These are phyloP conservation scores for Euphorbia tirucalli DNA, from an alignment of 345 rosid genomes.

Conservation along the genomic window DNA sequence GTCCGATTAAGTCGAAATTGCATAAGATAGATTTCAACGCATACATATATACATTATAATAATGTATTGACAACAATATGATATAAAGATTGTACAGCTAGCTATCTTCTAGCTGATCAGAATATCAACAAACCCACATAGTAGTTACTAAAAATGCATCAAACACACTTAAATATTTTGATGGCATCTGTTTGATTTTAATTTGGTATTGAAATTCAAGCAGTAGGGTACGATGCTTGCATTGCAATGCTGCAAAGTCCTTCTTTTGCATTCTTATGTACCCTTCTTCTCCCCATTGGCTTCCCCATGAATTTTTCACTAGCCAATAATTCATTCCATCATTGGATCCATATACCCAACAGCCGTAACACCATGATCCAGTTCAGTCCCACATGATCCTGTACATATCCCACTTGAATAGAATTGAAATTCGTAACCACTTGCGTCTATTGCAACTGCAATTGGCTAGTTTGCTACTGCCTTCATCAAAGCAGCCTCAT, in stretches of 20 bases:
- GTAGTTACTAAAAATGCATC: too few relatives aligned
- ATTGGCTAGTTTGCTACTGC: constrained; percentile 30
- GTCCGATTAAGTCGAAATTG: too few relatives aligned
- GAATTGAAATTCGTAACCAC: not conserved
- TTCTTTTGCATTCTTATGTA: constrained; percentile 37
- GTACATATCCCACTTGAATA: not conserved
- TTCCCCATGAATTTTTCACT: constrained; percentile 44
- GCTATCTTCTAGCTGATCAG: too few relatives aligned
- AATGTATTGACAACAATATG: too few relatives aligned
- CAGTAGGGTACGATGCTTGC: constrained; percentile 36
- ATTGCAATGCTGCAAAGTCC: constrained; percentile 42
- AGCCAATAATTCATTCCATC: constrained; percentile 30
- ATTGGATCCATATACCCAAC: constrained; percentile 26
- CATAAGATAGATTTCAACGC: too few relatives aligned
- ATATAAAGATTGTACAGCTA: too few relatives aligned
- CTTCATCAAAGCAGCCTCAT: constrained; percentile 30
- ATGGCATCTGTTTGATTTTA: too few relatives aligned
- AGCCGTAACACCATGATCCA: constrained; percentile 35
- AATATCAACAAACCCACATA: too few relatives aligned
- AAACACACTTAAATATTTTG: too few relatives aligned
- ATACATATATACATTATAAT: too few relatives aligned
- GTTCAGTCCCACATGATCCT: constrained; percentile 9
- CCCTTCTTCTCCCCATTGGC: constrained; percentile 36
- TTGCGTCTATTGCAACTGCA: not conserved
- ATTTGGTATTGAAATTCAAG: constrained; percentile 5